Evolutionary conservation across 2,329 filamentous ascomycete genomes (phyloP).

Genomic region (Metarhizium humberi): DNA sequence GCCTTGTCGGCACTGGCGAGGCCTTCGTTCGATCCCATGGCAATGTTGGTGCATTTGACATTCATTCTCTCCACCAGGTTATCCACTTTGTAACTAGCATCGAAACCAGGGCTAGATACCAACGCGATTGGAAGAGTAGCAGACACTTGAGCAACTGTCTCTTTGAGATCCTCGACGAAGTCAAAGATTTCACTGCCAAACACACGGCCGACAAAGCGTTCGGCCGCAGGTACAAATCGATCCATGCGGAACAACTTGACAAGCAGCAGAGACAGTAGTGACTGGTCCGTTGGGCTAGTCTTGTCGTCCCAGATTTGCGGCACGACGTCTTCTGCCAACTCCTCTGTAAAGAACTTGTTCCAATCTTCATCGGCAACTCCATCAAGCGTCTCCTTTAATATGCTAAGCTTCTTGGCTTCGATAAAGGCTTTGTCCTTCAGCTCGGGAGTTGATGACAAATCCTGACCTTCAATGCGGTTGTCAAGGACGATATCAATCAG

Average conservation of each 20-base stretch:
- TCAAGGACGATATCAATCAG: constrained; percentile 84
- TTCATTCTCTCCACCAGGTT: constrained; percentile 77
- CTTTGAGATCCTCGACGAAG: constrained; percentile 73
- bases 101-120: constrained; percentile 91
- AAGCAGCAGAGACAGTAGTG: constrained; percentile 74
- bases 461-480: constrained; percentile 62
- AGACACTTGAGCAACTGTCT: constrained; percentile 75
- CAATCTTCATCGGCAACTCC: constrained; percentile 55
- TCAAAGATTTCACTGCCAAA: constrained; percentile 81
- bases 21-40: constrained; percentile 97
- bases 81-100: constrained; percentile 98
- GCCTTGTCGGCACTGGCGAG: constrained; percentile 90
- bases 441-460: constrained; percentile 62
- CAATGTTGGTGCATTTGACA: constrained; percentile 87
- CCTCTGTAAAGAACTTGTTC: constrained; percentile 75
- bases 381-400: constrained; percentile 66
- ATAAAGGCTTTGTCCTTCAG: constrained; percentile 59
- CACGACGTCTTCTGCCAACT: constrained; percentile 76
- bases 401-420: constrained; percentile 57
- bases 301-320: constrained; percentile 63
- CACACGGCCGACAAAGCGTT: constrained; percentile 79
- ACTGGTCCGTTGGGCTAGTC: constrained; percentile 59
- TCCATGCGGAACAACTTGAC: constrained; percentile 95
- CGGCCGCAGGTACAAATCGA: constrained; percentile 84
- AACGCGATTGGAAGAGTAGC: constrained; percentile 81